These are phyloP conservation scores for Durio zibethinus DNA, from an alignment of 345 rosid species.

Conservation along the genomic window DNA sequence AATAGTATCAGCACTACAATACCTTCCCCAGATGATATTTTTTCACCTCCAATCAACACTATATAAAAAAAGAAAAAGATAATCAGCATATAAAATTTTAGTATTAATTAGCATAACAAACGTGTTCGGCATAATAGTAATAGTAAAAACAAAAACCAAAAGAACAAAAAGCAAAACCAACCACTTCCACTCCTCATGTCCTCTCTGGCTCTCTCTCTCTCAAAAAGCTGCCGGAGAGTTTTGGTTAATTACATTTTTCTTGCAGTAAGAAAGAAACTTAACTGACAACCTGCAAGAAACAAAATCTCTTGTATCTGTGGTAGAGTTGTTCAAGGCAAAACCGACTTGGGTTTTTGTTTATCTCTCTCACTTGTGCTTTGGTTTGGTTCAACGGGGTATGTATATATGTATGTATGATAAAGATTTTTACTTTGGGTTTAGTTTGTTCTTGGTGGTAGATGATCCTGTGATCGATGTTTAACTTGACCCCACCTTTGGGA, in stretches of 20 bases:
- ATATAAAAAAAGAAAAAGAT: too few relatives aligned
- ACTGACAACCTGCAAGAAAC: not conserved
- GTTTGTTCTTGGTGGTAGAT: not conserved
- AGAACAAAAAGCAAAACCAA: not conserved
- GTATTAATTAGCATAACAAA: too few relatives aligned
- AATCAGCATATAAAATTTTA: too few relatives aligned
- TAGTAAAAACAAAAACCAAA: too few relatives aligned
- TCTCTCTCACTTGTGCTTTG: not conserved
- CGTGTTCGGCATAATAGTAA: too few relatives aligned
- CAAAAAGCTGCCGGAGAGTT: not conserved
- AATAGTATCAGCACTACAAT: too few relatives aligned
- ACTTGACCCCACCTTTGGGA: constrained; percentile 23
- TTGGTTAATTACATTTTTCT: not conserved
- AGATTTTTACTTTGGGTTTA: not conserved
- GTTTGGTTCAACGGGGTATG: not conserved
- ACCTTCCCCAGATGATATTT: too few relatives aligned
- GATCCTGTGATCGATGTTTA: constrained; percentile 11
- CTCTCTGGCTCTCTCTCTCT: not conserved
- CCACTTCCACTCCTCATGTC: too few relatives aligned
- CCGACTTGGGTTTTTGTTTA: constrained; percentile 1
- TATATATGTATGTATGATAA: not conserved
- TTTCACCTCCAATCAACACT: too few relatives aligned
- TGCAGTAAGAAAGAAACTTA: not conserved
- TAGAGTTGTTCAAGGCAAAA: constrained; percentile 9
- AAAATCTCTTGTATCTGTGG: not conserved